These are phyloP conservation scores for Verticillium albo-atrum DNA, from an alignment of 2,329 filamentous ascomycete genomes.

Conservation along the genomic window DNA sequence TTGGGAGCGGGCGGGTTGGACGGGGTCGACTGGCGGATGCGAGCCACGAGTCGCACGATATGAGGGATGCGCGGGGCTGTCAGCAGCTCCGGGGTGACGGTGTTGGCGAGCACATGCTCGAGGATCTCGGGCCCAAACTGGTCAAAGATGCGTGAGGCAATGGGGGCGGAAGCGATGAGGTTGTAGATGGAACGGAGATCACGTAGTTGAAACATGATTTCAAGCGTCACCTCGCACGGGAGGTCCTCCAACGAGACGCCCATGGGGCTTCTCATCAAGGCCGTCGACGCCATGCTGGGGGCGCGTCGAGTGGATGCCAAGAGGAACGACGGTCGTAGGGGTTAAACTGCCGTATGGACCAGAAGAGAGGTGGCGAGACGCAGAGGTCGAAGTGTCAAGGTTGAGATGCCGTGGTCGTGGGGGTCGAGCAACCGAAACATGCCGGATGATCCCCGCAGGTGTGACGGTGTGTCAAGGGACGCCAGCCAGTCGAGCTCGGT, in stretches of 20 bases:
- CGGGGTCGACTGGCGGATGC: background rate
- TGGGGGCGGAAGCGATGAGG: background rate
- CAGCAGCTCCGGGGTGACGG: background rate
- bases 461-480: background rate
- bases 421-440: background rate
- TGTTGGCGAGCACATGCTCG: background rate
- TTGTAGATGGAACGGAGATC: slow-evolving; percentile 3
- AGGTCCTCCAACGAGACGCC: background rate
- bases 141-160: slow-evolving; percentile 1
- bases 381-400: background rate
- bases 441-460: background rate
- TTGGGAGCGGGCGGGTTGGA: background rate
- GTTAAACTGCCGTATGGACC: too few relatives aligned
- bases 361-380: background rate
- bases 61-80: background rate
- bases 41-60: background rate
- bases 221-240: background rate
- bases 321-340: background rate
- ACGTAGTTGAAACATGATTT: background rate
- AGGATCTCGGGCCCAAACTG: background rate
- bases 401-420: background rate
- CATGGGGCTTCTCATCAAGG: background rate
- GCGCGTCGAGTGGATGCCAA: background rate
- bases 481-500: background rate
- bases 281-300: background rate